Evolutionary conservation across 2,329 filamentous ascomycete genomes (phyloP).

Genomic region (Camptophora hylomeconis): DNA sequence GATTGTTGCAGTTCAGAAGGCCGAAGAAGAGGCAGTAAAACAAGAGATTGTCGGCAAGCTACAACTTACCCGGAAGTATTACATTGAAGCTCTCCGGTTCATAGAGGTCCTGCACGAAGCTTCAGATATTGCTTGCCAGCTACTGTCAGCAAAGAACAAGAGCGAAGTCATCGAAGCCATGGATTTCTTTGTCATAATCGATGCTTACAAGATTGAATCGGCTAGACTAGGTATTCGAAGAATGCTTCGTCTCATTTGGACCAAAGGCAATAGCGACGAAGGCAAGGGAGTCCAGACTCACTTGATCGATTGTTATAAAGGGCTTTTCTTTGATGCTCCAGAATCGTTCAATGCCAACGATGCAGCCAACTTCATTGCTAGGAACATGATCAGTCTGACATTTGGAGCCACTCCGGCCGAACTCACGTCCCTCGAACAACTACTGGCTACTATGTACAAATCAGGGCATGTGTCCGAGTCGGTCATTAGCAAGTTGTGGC

Average conservation of each 20-base stretch:
- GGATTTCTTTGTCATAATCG: slow-evolving; percentile 91
- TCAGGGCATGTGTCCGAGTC: slow-evolving; percentile 71
- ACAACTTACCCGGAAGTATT: slow-evolving; percentile 78
- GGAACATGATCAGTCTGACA: slow-evolving; percentile 98
- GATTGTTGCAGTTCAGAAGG: slow-evolving; percentile 59
- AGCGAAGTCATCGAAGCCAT: slow-evolving; percentile 98
- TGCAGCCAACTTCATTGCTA: slow-evolving; percentile 84
- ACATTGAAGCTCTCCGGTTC: slow-evolving; percentile 83
- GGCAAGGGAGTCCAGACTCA: slow-evolving; percentile 96
- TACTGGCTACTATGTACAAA: slow-evolving; percentile 96
- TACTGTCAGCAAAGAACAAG: slow-evolving; percentile 91
- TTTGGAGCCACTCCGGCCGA: slow-evolving; percentile 92
- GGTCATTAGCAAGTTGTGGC: slow-evolving; percentile 88
- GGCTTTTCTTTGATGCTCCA: slow-evolving; percentile 90
- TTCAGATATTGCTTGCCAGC: slow-evolving; percentile 67
- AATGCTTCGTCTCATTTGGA: slow-evolving; percentile 97
- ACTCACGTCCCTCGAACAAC: slow-evolving; percentile 85
- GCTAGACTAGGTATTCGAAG: slow-evolving; percentile 84
- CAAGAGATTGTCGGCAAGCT: slow-evolving; percentile 79
- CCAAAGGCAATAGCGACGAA: slow-evolving; percentile 97
- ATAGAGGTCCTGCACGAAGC: slow-evolving; percentile 82
- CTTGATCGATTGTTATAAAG: slow-evolving; percentile 90
- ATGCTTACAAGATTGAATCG: slow-evolving; percentile 91
- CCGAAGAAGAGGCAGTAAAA: slow-evolving; percentile 74
- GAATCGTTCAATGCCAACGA: slow-evolving; percentile 79